A percentile compares a stretch with the other conserved stretches of the same genome.
phyloP scores from a whole-genome alignment of 495 filamentous ascomycete genomes.

The Neurospora pannonica region DNA sequence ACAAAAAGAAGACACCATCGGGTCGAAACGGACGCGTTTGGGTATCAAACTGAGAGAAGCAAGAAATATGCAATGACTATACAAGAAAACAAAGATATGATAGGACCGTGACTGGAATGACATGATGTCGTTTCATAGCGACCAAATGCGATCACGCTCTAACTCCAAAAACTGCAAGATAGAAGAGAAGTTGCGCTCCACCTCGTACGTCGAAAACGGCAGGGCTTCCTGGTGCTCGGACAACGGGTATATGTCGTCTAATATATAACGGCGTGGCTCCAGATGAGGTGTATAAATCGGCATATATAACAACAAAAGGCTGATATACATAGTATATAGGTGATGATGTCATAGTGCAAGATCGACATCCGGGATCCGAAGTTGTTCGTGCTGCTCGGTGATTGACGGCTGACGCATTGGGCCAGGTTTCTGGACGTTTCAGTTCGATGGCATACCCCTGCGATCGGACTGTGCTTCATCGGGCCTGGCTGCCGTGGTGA shows the following conservation, averaged over 20 bases:
- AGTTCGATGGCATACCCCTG: neutral
- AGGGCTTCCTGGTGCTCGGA: neutral
- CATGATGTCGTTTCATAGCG: neutral
- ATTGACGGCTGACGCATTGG: neutral
- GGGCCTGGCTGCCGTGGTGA: neutral
- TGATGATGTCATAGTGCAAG: neutral
- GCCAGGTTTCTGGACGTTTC: neutral
- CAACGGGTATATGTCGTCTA: neutral
- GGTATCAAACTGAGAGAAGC: neutral
- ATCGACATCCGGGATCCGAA: neutral
- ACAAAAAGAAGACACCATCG: neutral
- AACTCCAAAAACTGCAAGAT: neutral
- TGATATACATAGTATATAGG: neutral
- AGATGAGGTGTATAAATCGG: neutral
- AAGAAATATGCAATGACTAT: neutral
- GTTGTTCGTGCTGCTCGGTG: neutral
- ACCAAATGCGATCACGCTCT: neutral
- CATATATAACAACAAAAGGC: neutral
- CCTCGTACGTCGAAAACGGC: neutral
- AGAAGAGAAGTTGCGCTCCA: neutral
- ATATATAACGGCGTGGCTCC: neutral
- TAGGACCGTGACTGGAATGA: neutral
- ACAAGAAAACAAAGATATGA: neutral
- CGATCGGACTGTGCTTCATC: neutral
- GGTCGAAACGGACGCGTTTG: neutral